phyloP scores from a whole-genome alignment of 2,329 filamentous ascomycete genomes.

The Colletotrichum plurivorum region DNA sequence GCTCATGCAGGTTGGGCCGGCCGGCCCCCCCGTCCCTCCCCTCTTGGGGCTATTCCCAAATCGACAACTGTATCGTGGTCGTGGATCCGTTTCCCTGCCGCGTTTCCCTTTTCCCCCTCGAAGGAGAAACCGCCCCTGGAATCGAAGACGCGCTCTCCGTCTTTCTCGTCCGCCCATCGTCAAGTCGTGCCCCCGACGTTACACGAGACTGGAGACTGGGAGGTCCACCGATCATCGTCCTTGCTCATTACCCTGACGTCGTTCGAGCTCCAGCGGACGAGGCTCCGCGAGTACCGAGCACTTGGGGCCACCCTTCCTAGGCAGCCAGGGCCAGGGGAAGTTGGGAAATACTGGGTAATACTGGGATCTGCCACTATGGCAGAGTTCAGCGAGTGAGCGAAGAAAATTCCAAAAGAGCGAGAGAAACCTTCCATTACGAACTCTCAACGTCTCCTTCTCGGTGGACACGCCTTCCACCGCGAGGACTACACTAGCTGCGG shows the following conservation, averaged over 20 bases:
- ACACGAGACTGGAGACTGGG: slow-evolving; percentile 19
- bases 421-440: slow-evolving; percentile 20
- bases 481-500: slow-evolving; percentile 4
- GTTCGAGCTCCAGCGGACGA: slow-evolving; percentile 25
- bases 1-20: slow-evolving; percentile 23
- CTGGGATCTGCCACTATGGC: slow-evolving; percentile 12
- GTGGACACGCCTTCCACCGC: slow-evolving; percentile 7
- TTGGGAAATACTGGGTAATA: slow-evolving; percentile 28
- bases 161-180: background rate
- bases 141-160: slow-evolving; percentile 1
- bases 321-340: slow-evolving; percentile 29
- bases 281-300: slow-evolving; percentile 37
- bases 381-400: slow-evolving; percentile 10
- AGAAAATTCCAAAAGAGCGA: slow-evolving; percentile 12
- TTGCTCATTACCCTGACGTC: slow-evolving; percentile 39
- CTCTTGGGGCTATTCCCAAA: slow-evolving; percentile 32
- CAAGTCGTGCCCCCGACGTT: slow-evolving; percentile 23
- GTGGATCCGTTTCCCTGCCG: slow-evolving; percentile 14
- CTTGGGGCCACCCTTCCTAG: slow-evolving; percentile 33
- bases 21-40: background rate
- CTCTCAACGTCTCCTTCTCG: slow-evolving; percentile 28
- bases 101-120: slow-evolving; percentile 26
- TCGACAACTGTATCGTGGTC: slow-evolving; percentile 37
- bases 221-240: slow-evolving; percentile 38
- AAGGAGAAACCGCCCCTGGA: slow-evolving; percentile 10